Evolutionary conservation across 495 filamentous ascomycete species (phyloP).

Genomic region (Emericellopsis terricola): DNA sequence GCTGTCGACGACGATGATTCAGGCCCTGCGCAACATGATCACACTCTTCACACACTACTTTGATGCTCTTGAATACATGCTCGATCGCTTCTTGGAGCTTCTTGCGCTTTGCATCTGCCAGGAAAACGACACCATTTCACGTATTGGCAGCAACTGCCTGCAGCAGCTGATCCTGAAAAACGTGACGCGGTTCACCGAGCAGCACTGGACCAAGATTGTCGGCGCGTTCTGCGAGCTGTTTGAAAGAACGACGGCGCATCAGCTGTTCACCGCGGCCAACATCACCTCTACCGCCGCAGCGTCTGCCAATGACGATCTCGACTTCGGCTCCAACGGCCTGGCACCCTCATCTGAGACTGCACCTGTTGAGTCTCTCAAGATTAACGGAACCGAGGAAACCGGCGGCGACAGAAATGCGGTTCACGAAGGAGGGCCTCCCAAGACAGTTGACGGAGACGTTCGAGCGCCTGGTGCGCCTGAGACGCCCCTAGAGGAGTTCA

Average conservation of each 20-base stretch:
- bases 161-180: constrained; percentile 94
- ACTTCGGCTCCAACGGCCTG: constrained; percentile 22
- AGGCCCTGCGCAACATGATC: constrained; percentile 95
- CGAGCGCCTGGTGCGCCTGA: constrained; percentile 9
- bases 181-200: constrained; percentile 67
- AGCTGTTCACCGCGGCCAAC: constrained; percentile 76
- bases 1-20: constrained; percentile 98
- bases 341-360: constrained; percentile 16
- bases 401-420: constrained; percentile 7
- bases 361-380: constrained; percentile 34
- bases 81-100: constrained; percentile 84
- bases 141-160: constrained; percentile 94
- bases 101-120: constrained; percentile 93
- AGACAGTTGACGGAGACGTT: constrained; percentile 9
- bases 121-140: constrained; percentile 94
- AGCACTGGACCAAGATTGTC: constrained; percentile 90
- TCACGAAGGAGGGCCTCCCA: no score
- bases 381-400: constrained; percentile 37
- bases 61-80: constrained; percentile 86
- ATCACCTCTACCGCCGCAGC: constrained; percentile 30
- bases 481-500: constrained; percentile 72
- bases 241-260: constrained; percentile 79
- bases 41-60: constrained; percentile 98
- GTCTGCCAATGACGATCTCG: constrained; percentile 22
- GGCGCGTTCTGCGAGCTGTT: constrained; percentile 91